phyloP scores from a whole-genome alignment of 2,329 filamentous ascomycete species.

The Colletotrichum limetticola region DNA sequence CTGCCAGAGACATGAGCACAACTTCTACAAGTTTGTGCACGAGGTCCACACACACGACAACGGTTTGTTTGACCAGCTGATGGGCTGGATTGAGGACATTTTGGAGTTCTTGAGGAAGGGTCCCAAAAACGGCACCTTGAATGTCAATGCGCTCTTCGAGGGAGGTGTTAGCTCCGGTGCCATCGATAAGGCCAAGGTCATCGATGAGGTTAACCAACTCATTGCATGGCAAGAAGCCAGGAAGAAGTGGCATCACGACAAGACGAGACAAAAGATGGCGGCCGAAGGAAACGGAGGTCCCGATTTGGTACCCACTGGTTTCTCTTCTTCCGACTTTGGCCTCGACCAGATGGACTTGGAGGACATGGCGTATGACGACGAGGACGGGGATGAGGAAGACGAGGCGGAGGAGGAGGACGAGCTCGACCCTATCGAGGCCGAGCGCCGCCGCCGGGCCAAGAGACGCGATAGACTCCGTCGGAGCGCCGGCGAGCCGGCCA shows the following conservation, averaged over 20 bases:
- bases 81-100: constrained; percentile 97
- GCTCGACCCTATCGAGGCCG: constrained; percentile 86
- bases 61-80: constrained; percentile 93
- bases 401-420: constrained; percentile 81
- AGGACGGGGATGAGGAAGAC: constrained; percentile 69
- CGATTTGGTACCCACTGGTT: constrained; percentile 66
- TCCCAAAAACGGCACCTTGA: constrained; percentile 84
- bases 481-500: constrained; percentile 84
- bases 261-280: constrained; percentile 99
- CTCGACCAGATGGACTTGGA: constrained; percentile 87
- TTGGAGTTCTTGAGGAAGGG: constrained; percentile 92
- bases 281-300: constrained; percentile 72
- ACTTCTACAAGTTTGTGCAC: constrained; percentile 99
- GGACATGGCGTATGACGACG: constrained; percentile 84
- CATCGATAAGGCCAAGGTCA: constrained; percentile 78
- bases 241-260: constrained; percentile 98
- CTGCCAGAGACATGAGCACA: constrained; percentile 92
- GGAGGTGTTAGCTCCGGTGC: constrained; percentile 75
- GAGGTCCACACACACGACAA: constrained; percentile 98
- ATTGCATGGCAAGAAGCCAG: constrained; percentile 95
- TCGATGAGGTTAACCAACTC: constrained; percentile 83
- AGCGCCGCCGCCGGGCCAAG: constrained; percentile 80
- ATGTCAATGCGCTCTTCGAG: constrained; percentile 94
- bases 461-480: constrained; percentile 83
- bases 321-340: constrained; percentile 89